Evolutionary conservation across 257 asterid genomes (phyloP), one percentile per base, ranked within the genome.

Genomic region (Rhazya stricta): DNA sequence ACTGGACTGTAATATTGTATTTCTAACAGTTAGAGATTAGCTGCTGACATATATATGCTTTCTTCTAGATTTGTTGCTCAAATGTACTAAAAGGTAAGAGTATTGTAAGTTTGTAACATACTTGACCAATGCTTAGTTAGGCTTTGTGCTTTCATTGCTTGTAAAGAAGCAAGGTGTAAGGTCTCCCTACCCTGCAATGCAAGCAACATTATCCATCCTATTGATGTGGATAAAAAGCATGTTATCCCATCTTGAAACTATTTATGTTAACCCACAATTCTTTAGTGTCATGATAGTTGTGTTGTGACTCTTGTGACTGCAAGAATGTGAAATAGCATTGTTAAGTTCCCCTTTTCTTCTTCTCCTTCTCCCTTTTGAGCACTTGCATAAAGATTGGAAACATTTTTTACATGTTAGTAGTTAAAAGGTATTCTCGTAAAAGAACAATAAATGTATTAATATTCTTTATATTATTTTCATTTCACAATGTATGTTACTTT

Each of bases 31-130:
- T 60, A 27, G 9, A 36, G 50, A 66, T 36, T 37, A 66, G 71
- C 32, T 37, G 3, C 46, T 66, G 50, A 66, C 43, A 37, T 8
- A 19, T 66, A 50, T 66, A 39, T 66, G 30, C 9, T 66, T 37
- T 66, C 27, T 66, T 66, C 71, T 37, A 21, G 71, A 37, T 19
- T 66, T 66, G 27, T 37, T 66, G n/a, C 42, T 66, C 21, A 21
- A 0, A 7, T 37, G 71, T 66, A 36, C 48, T 10, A 16, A 34
- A 34, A n/a, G 25, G 45, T 34, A 23, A 66, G 50, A 66, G 1
- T 18, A 19, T 37, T 37, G 62, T 66, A 66, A 37, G 71, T 19
- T 4, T 66, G 71, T 66, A 66, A 36, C 71, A 66, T 66, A 66
- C 71, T 66, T 66, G 50, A 37, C 69, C 15, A 27, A 29, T 60